Evolutionary conservation across 2,329 filamentous ascomycete genomes (phyloP), one percentile per base, ranked within the genome.

Genomic region (Ambrosiella xylebori): DNA sequence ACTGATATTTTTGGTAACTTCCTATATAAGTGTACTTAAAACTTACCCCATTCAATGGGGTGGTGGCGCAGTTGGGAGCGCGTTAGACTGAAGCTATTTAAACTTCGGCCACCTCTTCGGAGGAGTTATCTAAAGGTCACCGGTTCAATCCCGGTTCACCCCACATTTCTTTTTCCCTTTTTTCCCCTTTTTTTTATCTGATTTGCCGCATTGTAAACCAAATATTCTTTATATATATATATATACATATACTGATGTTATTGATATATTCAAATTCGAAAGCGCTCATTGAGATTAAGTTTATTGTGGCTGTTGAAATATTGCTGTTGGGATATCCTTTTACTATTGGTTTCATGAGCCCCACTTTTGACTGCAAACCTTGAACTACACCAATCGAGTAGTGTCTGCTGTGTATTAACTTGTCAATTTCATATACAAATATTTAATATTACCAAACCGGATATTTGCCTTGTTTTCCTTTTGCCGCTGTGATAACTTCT

Each of bases 81-180:
- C 58, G 58, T 60, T 60, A 60, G 58, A 60, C 58, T 60, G 58
- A 60, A 60, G 58, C 55, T 35, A 51, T 19, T 27, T 44, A 50
- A 60, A 60, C 58, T 60, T 57, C 55, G 27, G 58, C 58, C 55
- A 12, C 17, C 50, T 52, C 13, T 15, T 38, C 13, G 36, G 58
- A 57, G 50, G n/a, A 57, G 58, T 51, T 38, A 60, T 60, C 58
- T 60, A 60, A 60, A 60, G 58, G 58, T 60, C 58, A 60, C 58
- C 37, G 58, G 58, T 60, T 60, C 58, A 51, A 60, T 60, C 58
- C 58, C 58, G 58, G 58, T 60, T 60, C 58, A 60, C 58, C 58
- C 58, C 58, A 60, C 5, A 6, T 9, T 8, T 40, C 17, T 40
- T 27, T 57, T 37, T 19, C 13, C n/a, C 37, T 19, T 27, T 7